Percentiles rank a stretch among this genome's conserved stretches.
Conservation (phyloP, 148 eudicot species). For the Talinum fruticosum region DNA sequence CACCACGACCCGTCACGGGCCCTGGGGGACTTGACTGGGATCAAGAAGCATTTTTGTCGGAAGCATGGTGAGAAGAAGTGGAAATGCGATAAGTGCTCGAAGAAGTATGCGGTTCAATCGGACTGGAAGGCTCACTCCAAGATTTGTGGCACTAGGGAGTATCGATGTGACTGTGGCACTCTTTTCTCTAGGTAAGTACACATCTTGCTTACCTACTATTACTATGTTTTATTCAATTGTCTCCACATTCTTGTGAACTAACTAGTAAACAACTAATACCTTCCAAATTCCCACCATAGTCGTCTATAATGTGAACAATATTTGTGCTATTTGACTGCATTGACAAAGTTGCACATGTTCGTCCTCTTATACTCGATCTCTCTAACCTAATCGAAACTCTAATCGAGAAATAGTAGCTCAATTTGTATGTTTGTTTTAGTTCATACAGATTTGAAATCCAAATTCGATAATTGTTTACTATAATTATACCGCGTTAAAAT, state of each 20-base stretch:
- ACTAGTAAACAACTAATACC: not conserved
- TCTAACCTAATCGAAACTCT: too few relatives aligned
- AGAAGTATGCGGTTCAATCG: slow-evolving; percentile 72
- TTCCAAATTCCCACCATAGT: too few relatives aligned
- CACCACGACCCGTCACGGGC: slow-evolving; percentile 76
- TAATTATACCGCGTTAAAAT: too few relatives aligned
- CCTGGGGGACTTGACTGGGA: slow-evolving; percentile 72
- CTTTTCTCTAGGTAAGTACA: slow-evolving; percentile 59
- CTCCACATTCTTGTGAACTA: not conserved
- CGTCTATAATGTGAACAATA: not conserved
- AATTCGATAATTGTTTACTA: too few relatives aligned
- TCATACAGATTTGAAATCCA: too few relatives aligned
- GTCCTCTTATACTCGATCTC: too few relatives aligned
- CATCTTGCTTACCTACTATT: not conserved
- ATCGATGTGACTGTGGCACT: slow-evolving; percentile 74
- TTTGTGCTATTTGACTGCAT: not conserved
- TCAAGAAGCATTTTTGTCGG: slow-evolving; percentile 65
- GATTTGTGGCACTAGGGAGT: slow-evolving; percentile 77
- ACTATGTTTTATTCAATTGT: not conserved
- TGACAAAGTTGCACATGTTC: too few relatives aligned
- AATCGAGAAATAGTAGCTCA: too few relatives aligned
- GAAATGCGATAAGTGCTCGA: slow-evolving; percentile 76
- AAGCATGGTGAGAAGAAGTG: slow-evolving; percentile 79
- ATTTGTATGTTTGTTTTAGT: too few relatives aligned
- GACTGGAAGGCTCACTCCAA: slow-evolving; percentile 90